Evolutionary conservation across 2,329 filamentous ascomycete genomes (phyloP).

Genomic region (Bisporella sp.): DNA sequence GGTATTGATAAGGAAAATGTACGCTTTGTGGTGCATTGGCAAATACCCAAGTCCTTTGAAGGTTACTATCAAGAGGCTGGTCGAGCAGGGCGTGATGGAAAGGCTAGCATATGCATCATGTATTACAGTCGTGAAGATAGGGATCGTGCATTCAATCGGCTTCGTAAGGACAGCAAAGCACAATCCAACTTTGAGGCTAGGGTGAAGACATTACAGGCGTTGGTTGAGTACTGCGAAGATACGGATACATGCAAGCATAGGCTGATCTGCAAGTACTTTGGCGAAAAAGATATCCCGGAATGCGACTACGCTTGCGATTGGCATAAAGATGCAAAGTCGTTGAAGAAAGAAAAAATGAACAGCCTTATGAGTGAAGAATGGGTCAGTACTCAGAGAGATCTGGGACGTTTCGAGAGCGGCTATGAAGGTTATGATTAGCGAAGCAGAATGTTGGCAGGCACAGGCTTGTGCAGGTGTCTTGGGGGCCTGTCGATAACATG

Average conservation of each 20-base stretch:
- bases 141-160: constrained; percentile 58
- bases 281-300: constrained; percentile 48
- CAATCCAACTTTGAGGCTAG: constrained; percentile 41
- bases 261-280: constrained; percentile 71
- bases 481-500: no score
- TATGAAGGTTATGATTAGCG: constrained; percentile 39
- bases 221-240: constrained; percentile 78
- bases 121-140: constrained; percentile 88
- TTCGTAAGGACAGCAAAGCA: constrained; percentile 38
- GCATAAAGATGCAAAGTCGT: constrained; percentile 58
- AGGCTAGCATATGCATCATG: constrained; percentile 78
- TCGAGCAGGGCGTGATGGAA: constrained; percentile 82
- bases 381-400: constrained; percentile 55
- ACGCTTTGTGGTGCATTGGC: constrained; percentile 92
- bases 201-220: constrained; percentile 55
- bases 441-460: neutral
- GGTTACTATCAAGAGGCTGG: constrained; percentile 96
- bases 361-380: constrained; percentile 55
- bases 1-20: constrained; percentile 95
- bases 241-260: constrained; percentile 67
- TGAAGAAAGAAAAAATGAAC: constrained; percentile 49
- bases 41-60: constrained; percentile 87
- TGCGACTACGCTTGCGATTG: constrained; percentile 75
- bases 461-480: no score
- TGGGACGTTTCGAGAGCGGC: constrained; percentile 48